phyloP scores from a whole-genome alignment of 129 eudicot genomes.

The Ambrosia trifida region DNA sequence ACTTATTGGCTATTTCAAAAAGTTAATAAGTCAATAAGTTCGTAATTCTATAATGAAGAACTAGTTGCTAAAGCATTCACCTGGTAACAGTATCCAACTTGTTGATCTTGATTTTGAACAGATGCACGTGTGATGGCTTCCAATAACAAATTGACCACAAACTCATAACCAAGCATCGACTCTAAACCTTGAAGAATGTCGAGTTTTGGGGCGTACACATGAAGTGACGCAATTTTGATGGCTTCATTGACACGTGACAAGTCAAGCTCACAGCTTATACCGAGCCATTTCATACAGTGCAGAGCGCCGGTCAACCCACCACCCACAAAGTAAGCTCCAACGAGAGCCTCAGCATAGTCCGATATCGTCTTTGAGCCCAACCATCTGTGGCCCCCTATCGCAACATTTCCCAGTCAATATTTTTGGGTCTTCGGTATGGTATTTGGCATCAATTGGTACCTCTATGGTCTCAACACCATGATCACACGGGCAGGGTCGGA shows the following conservation, averaged over 20 bases:
- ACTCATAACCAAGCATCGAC: constrained; percentile 60
- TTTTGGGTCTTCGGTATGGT: constrained; percentile 48
- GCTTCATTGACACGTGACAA: constrained; percentile 61
- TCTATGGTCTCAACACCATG: constrained; percentile 65
- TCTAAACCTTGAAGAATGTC: constrained; percentile 52
- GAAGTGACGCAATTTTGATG: constrained; percentile 58
- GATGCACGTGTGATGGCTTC: constrained; percentile 90
- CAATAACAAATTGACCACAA: constrained; percentile 56
- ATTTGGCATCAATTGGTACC: constrained; percentile 62
- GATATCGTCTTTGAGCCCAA: constrained; percentile 81
- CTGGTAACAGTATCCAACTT: constrained; percentile 68
- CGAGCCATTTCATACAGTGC: constrained; percentile 78
- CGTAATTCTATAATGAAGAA: neutral
- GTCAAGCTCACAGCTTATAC: constrained; percentile 56
- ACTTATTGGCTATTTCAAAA: too few relatives aligned
- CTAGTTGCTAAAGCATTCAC: too few relatives aligned
- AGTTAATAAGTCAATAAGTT: too few relatives aligned
- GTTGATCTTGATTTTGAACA: constrained; percentile 47
- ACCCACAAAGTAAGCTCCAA: constrained; percentile 86
- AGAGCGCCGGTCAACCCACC: constrained; percentile 78
- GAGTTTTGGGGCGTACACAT: constrained; percentile 46
- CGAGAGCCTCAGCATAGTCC: constrained; percentile 91
- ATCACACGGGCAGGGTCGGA: constrained; percentile 64
- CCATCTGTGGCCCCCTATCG: constrained; percentile 92
- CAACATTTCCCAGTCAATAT: constrained; percentile 61